Evolutionary conservation across 2,329 filamentous ascomycete genomes (phyloP).

Genomic region (Neonectria punicea): DNA sequence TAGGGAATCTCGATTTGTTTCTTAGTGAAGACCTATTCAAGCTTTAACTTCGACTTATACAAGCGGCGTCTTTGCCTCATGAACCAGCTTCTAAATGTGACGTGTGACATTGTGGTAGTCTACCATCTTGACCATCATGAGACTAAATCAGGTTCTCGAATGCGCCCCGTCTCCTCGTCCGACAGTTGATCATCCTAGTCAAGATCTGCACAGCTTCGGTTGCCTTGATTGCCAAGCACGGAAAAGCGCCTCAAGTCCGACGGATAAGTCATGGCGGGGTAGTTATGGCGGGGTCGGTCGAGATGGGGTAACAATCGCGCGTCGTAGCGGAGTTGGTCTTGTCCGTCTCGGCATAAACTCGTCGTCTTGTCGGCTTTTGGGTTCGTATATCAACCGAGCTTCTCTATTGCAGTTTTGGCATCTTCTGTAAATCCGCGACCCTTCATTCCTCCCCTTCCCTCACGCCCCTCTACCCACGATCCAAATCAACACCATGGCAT

Average conservation of each 20-base stretch:
- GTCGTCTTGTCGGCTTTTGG: background rate
- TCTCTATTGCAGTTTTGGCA: slow-evolving; percentile 7
- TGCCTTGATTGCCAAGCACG: background rate
- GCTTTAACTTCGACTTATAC: slow-evolving; percentile 1
- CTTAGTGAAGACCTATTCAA: slow-evolving; percentile 34
- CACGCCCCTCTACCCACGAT: too few species aligned
- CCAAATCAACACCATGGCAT: slow-evolving; percentile 52
- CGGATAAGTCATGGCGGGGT: slow-evolving; percentile 22
- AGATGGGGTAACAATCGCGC: background rate
- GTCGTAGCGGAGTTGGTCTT: background rate
- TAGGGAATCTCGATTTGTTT: slow-evolving; percentile 41
- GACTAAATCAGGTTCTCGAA: background rate
- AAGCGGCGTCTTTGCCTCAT: background rate
- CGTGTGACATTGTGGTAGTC: background rate
- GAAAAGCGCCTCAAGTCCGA: slow-evolving; percentile 12
- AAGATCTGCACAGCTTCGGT: background rate
- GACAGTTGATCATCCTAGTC: background rate
- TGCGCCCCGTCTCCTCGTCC: too few species aligned
- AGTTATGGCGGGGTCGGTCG: background rate
- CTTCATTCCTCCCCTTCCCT: background rate
- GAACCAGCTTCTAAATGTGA: too few species aligned
- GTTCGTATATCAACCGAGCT: slow-evolving; percentile 20
- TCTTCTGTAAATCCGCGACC: background rate
- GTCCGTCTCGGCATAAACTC: background rate
- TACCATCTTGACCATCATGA: background rate